Evolutionary conservation across 140 eudicot genomes (phyloP).

Genomic region (Eryngium alpinum): DNA sequence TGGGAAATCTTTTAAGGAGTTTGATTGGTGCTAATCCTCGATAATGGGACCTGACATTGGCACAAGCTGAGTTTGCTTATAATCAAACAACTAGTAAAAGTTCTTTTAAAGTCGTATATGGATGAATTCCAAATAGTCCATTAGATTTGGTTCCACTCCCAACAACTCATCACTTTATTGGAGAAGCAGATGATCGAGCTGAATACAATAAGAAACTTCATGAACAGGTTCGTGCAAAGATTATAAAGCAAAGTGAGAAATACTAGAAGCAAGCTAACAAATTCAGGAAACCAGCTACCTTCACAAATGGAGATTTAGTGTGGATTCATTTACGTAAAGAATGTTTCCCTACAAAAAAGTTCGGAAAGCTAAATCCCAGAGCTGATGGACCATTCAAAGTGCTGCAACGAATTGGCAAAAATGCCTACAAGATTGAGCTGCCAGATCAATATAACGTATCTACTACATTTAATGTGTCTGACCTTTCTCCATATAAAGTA

Average conservation of each 20-base stretch:
- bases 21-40: background rate
- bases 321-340: background rate
- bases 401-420: too few relatives aligned
- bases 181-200: too few relatives aligned
- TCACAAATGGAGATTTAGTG: too few relatives aligned
- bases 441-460: too few relatives aligned
- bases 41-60: background rate
- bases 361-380: background rate
- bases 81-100: background rate
- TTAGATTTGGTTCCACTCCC: background rate
- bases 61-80: conserved; percentile 5
- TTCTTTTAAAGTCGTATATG: conserved; percentile 11
- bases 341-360: background rate
- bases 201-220: too few relatives aligned
- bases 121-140: background rate
- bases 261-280: background rate
- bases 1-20: background rate
- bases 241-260: background rate
- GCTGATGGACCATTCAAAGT: too few relatives aligned
- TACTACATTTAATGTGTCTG: too few relatives aligned
- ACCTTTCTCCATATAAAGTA: too few relatives aligned
- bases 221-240: too few relatives aligned
- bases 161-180: too few relatives aligned
- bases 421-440: too few relatives aligned
- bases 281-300: background rate